Percentiles rank a stretch among this genome's conserved stretches.
Conservation (phyloP, 2,329 filamentous ascomycete species). For the Drechslerella dactyloides region DNA sequence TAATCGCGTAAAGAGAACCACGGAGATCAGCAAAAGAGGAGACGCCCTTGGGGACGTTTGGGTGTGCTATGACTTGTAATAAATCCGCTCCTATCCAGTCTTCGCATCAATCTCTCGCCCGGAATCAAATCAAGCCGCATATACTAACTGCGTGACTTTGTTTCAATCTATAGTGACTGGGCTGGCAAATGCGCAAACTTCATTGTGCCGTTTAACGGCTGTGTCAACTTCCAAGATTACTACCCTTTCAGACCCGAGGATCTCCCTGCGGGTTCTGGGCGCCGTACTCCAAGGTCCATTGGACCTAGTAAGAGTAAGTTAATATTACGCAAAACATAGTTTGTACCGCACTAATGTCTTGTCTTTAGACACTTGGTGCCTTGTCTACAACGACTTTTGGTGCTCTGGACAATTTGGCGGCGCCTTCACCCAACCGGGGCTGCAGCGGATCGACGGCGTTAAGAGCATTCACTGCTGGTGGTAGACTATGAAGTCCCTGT, state of each 20-base stretch:
- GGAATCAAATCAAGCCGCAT: neutral
- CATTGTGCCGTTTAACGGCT: constrained; percentile 9
- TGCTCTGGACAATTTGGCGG: constrained; percentile 11
- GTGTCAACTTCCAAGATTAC: constrained; percentile 26
- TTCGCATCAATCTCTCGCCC: neutral
- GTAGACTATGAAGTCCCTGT: neutral
- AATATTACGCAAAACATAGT: no score
- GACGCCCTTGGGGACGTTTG: constrained; percentile 15
- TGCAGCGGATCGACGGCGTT: constrained; percentile 8
- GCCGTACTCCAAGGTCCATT: constrained; percentile 13
- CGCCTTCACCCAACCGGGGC: constrained; percentile 8
- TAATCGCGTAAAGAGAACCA: neutral
- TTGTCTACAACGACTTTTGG: constrained; percentile 20
- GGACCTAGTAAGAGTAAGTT: constrained; percentile 12
- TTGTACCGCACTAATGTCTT: no score
- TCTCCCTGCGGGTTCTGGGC: constrained; percentile 12
- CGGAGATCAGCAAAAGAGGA: constrained; percentile 7
- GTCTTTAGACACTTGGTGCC: constrained; percentile 11
- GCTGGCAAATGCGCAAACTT: constrained; percentile 15
- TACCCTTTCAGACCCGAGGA: constrained; percentile 20
- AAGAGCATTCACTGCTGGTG: constrained; percentile 29
- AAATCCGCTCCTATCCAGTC: no score
- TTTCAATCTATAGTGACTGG: constrained; percentile 10
- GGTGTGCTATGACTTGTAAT: constrained; percentile 25
- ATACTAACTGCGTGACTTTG: neutral